A percentile compares a stretch with the other conserved stretches of the same genome.
Conservation (phyloP, 1,139 yeast species). For the Taiozyma sp. region DNA sequence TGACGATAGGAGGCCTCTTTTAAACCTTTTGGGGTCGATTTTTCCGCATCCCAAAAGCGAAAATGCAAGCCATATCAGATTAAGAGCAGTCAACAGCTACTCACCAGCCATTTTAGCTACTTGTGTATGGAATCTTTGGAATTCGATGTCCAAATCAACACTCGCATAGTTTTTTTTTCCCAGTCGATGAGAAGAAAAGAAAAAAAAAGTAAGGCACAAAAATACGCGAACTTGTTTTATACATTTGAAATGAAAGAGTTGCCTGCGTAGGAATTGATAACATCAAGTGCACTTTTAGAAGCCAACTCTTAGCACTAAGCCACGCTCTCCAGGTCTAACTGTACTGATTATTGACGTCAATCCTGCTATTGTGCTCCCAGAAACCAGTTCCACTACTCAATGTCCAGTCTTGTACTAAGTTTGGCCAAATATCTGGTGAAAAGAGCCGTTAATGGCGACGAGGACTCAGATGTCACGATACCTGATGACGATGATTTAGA, state of each 20-base stretch:
- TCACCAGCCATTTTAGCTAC: background rate
- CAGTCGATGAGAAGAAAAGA: background rate
- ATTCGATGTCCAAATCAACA: background rate
- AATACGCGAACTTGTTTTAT: background rate
- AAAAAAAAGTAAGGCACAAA: background rate
- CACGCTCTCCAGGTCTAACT: background rate
- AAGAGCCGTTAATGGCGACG: slow-evolving; percentile 19
- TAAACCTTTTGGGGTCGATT: too few relatives aligned
- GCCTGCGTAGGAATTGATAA: too few relatives aligned
- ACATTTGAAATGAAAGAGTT: background rate
- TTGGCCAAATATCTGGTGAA: slow-evolving; percentile 18
- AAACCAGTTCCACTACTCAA: background rate
- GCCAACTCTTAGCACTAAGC: background rate
- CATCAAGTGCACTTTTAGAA: background rate
- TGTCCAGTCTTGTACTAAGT: slow-evolving; percentile 9
- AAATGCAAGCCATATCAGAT: background rate
- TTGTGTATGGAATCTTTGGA: background rate
- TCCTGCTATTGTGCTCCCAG: background rate
- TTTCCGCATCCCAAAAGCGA: background rate
- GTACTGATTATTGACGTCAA: background rate
- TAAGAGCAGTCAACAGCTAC: background rate
- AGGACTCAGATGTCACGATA: slow-evolving; percentile 30
- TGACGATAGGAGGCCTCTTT: background rate
- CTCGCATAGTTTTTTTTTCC: background rate
- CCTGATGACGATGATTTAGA: slow-evolving; percentile 51